Evolutionary conservation across 2,329 filamentous ascomycete species (phyloP), one percentile per base, ranked within the genome.

Genomic region (Trichoderma sp.): DNA sequence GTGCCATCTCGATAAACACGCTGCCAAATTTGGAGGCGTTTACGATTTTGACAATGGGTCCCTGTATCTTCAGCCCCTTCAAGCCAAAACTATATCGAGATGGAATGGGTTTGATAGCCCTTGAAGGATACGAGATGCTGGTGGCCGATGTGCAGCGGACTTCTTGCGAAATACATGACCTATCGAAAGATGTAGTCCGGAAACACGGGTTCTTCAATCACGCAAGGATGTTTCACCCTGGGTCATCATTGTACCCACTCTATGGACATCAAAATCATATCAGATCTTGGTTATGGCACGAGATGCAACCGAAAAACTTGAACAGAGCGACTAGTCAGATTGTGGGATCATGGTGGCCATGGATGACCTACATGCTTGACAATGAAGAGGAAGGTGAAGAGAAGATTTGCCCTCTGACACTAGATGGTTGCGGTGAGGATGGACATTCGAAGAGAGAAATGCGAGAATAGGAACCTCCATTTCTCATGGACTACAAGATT

Each of bases 371-470:
- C 27, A n/a, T 65, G 19, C 56, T 43, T 33, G 35, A 37, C 31
- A 10, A 37, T 13, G 13, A 24, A 5, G 16, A 11, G 6, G 58
- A 40, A 64, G 61, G 21, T 11, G 62, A 19, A 11, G n/a, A 57
- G 31, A 35, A 35, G 33, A 35, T 11, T 14, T 65, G 62, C n/a
- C 62, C 62, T 7, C 24, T 65, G 31, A n/a, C 2, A 7, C 21
- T 65, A 5, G 33, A 21, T 33, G 62, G 52, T 21, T 65, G 62
- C 2, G 62, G 52, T 6, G 52, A 43, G 1, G 19, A 65, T 8
- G 52, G 62, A 24, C 62, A 65, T 37, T 43, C 62, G 31, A 65
- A 21, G 35, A n/a, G 13, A 56, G 62, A 65, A 52, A 40, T 65
- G 35, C 4, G 43, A 27, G 33, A 43, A 56, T 65, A 52, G 62